phyloP scores from a whole-genome alignment of 139 green algal species.

The Desmodesmus armatus region DNA sequence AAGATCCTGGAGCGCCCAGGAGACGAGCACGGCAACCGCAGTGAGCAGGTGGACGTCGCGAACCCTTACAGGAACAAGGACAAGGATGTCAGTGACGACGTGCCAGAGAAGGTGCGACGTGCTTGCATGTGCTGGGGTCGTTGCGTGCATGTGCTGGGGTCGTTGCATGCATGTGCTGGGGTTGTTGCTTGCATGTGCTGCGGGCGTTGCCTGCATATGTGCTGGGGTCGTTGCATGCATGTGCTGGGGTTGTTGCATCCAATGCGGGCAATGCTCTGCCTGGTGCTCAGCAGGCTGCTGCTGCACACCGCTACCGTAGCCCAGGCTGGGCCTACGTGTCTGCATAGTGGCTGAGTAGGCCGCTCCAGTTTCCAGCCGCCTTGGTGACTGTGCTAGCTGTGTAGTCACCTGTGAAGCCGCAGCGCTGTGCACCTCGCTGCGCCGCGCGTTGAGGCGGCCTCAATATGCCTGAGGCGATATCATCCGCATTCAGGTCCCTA shows the following conservation, averaged over 20 bases:
- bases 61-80: background rate
- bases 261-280: too few relatives aligned
- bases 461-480: too few relatives aligned
- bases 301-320: too few relatives aligned
- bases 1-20: slow-evolving; percentile 29
- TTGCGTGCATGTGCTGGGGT: background rate
- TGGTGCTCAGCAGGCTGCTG: too few relatives aligned
- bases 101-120: slow-evolving; percentile 22
- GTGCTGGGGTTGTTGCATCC: background rate
- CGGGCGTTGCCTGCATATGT: background rate
- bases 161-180: background rate
- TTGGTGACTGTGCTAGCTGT: too few relatives aligned
- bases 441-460: too few relatives aligned
- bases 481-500: too few relatives aligned
- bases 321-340: too few relatives aligned
- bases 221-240: background rate
- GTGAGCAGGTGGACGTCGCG: background rate
- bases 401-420: too few relatives aligned
- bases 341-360: too few relatives aligned
- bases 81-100: slow-evolving; percentile 1
- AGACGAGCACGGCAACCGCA: background rate
- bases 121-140: background rate
- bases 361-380: too few relatives aligned
- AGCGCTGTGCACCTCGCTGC: too few relatives aligned
- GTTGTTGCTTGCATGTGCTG: background rate